A percentile compares a stretch with the other conserved stretches of the same genome.
These are phyloP conservation scores for Coprinopsis cinerea DNA, from an alignment of 768 basidiomycete genomes.

Conservation along the genomic window DNA sequence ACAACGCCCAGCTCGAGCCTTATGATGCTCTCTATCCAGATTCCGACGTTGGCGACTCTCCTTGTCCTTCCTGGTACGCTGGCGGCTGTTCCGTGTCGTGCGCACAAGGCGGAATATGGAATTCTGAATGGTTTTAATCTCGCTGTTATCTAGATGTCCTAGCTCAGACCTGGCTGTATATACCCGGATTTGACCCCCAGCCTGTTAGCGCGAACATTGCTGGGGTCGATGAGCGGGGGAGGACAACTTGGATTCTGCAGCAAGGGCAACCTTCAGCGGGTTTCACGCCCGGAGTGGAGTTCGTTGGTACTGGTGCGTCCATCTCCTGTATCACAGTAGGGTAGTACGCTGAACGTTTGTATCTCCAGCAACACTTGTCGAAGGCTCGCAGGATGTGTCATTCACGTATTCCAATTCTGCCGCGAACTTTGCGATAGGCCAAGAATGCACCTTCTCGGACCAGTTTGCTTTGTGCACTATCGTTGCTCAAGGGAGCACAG, in stretches of 20 bases:
- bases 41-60: too few relatives aligned
- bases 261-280: background rate
- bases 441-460: constrained; percentile 20
- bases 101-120: too few relatives aligned
- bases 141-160: constrained; percentile 10
- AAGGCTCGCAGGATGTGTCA: constrained; percentile 33
- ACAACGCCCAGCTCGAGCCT: too few relatives aligned
- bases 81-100: too few relatives aligned
- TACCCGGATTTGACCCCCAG: constrained; percentile 23
- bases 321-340: too few relatives aligned
- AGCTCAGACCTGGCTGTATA: constrained; percentile 20
- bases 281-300: constrained; percentile 13
- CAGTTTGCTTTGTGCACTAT: constrained; percentile 22
- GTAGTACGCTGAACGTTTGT: too few relatives aligned
- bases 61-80: too few relatives aligned
- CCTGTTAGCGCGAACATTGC: constrained; percentile 23
- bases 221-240: constrained; percentile 20
- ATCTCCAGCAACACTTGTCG: constrained; percentile 41
- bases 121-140: too few relatives aligned
- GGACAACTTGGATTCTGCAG: constrained; percentile 21
- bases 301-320: constrained; percentile 34
- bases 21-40: too few relatives aligned
- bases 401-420: constrained; percentile 28
- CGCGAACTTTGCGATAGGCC: constrained; percentile 20
- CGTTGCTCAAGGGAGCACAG: constrained; percentile 20